Base-by-base conservation (phyloP, 495 filamentous ascomycete species). In the Trichocladium uniseriatum region DNA sequence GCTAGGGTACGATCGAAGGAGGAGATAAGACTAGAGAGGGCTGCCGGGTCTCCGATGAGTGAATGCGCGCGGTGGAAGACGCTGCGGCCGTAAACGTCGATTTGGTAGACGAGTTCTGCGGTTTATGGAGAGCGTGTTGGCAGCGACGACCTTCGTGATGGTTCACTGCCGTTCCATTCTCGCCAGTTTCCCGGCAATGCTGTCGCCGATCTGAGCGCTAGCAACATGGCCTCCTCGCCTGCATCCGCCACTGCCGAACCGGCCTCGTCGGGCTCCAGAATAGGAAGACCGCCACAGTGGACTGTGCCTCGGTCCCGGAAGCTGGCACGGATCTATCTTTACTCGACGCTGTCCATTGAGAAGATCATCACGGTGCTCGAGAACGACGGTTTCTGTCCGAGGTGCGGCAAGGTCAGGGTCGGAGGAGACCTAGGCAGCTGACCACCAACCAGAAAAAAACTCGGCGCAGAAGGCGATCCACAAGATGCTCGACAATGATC, bases 401-500 rank as follows among this genome's bases (percentile, higher is more conserved):
- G 64, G 69, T 71, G 54, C 11, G 34, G 13, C 18, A 3, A 11
- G 27, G 18, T 10, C 21, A 14, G 28, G 10, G 10, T n/a, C n/a
- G 2, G 3, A 15, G 40, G 54, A 60, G 48, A 49, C 37, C 22
- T n/a, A n/a, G n/a, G 21, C 24, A n/a, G n/a, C n/a, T n/a, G n/a
- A n/a, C n/a, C n/a, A n/a, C n/a, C n/a, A n/a, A 29, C 5, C 11
- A 28, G 72, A 69, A n/a, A 63, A 64, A 53, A 69, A 72, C 49
- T 71, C 71, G 24, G 71, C 71, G 11, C 71, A 74, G 48, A 74
- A 74, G 49, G 68, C 65, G 29, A 67, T 72, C 35, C 69, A 74
- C 31, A 60, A 59, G 29, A 65, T 70, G 52, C 60, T 74, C 21
- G 71, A 70, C 38, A 70, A 74, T 42, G 71, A 74, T 21, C 66